Base-by-base conservation (phyloP, 2,329 filamentous ascomycete species). In the Tolypocladium endophyticum region DNA sequence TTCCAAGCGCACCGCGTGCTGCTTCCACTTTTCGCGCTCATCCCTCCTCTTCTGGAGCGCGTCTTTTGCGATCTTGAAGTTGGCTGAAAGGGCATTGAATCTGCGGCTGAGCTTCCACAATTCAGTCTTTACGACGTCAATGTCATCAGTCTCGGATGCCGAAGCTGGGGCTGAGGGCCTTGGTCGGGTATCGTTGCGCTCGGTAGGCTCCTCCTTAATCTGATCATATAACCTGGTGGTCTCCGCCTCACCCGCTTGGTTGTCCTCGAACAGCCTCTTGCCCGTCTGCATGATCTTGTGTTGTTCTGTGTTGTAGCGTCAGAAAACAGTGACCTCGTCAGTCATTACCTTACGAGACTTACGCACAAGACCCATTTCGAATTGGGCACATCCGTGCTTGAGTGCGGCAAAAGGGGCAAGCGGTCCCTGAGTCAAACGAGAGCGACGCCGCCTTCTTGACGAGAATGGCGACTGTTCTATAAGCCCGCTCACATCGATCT, bases 21-120 rank as follows among this genome's bases (percentile, higher is more conserved):
- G 68, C 33, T 73, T 71, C 81, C 81, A 84, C 38, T 67, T 65
- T 8, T 78, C 72, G 4, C 74, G 74, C 30, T 77, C 73, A 1
- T 73, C 70, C 35, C 75, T 77, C 55, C 74, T 74, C 63, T 73
- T 77, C 38, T 69, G 66, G 11, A 78, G 69, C 9, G 72, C 69
- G 16, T 71, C 70, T 59, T 74, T 74, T 54, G 76, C 71, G 2
- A 64, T 72, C 59, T 72, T 79, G 65, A 77, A 77, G 62, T 71
- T 76, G 56, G 67, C 68, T 35, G 67, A 73, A 55, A 81, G 66
- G 5, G 74, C 74, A 39, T 70, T 69, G 58, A 78, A 78, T 57
- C 73, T 77, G 25, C 69, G 67, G 35, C 74, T 69, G 2, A 80
- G 65, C 55, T 73, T 75, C 6, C 64, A 62, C 57, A 75, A 75